phyloP scores from a whole-genome alignment of 768 basidiomycete species.

The Tremella mesenterica region DNA sequence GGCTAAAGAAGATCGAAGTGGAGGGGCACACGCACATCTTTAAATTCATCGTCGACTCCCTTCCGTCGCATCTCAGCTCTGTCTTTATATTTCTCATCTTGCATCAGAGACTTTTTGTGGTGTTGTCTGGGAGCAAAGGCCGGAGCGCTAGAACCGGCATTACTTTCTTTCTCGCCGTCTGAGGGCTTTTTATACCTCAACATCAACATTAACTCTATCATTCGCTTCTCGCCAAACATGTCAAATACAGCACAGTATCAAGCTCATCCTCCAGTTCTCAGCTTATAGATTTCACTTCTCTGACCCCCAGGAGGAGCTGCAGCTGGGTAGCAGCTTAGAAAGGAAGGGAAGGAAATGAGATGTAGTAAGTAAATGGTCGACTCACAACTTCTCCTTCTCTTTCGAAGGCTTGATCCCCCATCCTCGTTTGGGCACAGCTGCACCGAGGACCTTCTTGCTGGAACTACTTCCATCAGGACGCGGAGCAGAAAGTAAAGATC shows the following conservation, averaged over 20 bases:
- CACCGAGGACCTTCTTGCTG: neutral
- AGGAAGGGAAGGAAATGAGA: too few species aligned
- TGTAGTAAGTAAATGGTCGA: neutral
- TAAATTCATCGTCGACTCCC: conserved; percentile 41
- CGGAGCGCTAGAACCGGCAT: conserved; percentile 16
- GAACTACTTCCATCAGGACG: neutral
- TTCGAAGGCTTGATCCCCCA: neutral
- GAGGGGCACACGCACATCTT: conserved; percentile 15
- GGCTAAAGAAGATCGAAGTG: too few species aligned
- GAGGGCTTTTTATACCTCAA: too few species aligned
- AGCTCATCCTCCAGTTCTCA: too few species aligned
- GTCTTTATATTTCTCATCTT: conserved; percentile 40
- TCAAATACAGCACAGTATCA: too few species aligned
- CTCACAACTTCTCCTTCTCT: neutral
- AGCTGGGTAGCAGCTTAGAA: too few species aligned
- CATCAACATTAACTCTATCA: too few species aligned
- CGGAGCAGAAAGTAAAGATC: neutral
- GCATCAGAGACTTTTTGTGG: conserved; percentile 25
- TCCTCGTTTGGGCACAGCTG: neutral
- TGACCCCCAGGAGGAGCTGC: too few species aligned
- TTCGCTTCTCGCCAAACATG: too few species aligned
- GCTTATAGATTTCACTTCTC: too few species aligned
- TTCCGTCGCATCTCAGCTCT: conserved; percentile 39
- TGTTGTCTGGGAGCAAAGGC: conserved; percentile 32
- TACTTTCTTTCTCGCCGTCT: conserved; percentile 9